Evolutionary conservation across 2,329 filamentous ascomycete genomes (phyloP), one percentile per base, ranked within the genome.

Genomic region (Fusarium sp.): DNA sequence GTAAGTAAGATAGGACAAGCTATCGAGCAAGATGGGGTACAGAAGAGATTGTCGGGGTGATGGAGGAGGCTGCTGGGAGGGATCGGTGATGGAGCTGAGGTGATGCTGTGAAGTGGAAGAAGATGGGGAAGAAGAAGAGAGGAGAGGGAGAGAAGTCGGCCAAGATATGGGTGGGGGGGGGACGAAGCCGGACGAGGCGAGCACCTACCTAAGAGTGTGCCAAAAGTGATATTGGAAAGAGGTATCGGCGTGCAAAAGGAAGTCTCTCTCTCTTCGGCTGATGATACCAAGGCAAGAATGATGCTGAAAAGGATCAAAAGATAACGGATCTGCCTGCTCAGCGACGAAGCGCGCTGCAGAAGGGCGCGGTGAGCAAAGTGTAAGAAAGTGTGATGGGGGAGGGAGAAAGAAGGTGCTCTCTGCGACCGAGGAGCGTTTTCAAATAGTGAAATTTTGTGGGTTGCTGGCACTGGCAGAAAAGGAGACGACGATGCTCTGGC

Each of bases 1-100:
- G 84, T 86, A 86, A 87, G 85, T 86, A 87, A 87, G 85, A 89
- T 88, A 85, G 86, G 86, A 85, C 85, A 83, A 88, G 86, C 85
- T 89, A 88, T 86, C 84, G 82, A 88, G 86, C 88, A 89, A 89
- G 85, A 86, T 86, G 85, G 81, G 81, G 80, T 77, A 77, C 74
- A 75, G 79, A 79, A 80, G 78, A 80, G 79, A 79, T 79, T 68
- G 70, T 76, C 70, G 62, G 70, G 76, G 69, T 75, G 77, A 79
- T 80, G 80, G 81, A 59, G 64, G 62, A 62, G 61, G 70, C 67
- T 69, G 70, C 51, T 67, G 71, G 75, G 84, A 85, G 84, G 84
- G 84, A 84, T 78, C 82, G 81, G 79, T 80, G 64, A 59, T 82
- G 82, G 81, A 69, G 79, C 80, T 81, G 78, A 80, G 84, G 82